Conservation (phyloP, 352 stramenopile species). For the Pythium periplocum region DNA sequence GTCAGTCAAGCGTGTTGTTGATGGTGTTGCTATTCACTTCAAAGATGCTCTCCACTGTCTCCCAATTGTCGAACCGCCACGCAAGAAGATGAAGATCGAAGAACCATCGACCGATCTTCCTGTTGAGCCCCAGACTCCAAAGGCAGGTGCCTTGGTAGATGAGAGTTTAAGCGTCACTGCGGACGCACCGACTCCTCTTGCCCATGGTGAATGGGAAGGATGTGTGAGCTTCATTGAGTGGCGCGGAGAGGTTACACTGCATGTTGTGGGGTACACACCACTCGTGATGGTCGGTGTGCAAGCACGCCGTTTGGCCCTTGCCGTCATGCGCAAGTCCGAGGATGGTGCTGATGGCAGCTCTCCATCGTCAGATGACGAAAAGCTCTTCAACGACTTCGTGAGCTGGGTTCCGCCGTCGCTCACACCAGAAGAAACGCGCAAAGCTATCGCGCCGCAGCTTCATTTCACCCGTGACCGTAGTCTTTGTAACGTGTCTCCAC, state of each 20-base stretch:
- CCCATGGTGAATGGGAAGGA: slow-evolving; percentile 65
- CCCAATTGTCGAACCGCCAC: slow-evolving; percentile 58
- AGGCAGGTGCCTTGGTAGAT: background rate
- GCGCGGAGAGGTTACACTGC: slow-evolving; percentile 68
- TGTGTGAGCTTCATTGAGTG: slow-evolving; percentile 87
- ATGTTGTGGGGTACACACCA: slow-evolving; percentile 65
- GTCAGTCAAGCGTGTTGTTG: slow-evolving; percentile 61
- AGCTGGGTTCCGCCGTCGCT: slow-evolving; percentile 45
- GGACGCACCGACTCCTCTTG: slow-evolving; percentile 11
- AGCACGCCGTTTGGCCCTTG: slow-evolving; percentile 69
- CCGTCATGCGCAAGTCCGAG: slow-evolving; percentile 46
- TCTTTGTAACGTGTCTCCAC: slow-evolving; percentile 61
- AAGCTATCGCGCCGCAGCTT: slow-evolving; percentile 60
- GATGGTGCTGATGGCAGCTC: slow-evolving; percentile 14
- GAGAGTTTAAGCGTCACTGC: background rate
- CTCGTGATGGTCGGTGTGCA: slow-evolving; percentile 79
- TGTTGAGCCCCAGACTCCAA: background rate
- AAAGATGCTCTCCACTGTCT: slow-evolving; percentile 70
- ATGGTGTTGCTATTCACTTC: slow-evolving; percentile 75
- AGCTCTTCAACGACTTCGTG: slow-evolving; percentile 82
- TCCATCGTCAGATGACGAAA: slow-evolving; percentile 56
- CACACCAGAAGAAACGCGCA: slow-evolving; percentile 35
- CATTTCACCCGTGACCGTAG: slow-evolving; percentile 76
- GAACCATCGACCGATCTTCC: slow-evolving; percentile 1
- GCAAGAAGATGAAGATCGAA: slow-evolving; percentile 62